Percentiles rank a stretch among this genome's conserved stretches.
Conservation (phyloP, 352 stramenopile genomes). For the Globisporangium alternatum region DNA sequence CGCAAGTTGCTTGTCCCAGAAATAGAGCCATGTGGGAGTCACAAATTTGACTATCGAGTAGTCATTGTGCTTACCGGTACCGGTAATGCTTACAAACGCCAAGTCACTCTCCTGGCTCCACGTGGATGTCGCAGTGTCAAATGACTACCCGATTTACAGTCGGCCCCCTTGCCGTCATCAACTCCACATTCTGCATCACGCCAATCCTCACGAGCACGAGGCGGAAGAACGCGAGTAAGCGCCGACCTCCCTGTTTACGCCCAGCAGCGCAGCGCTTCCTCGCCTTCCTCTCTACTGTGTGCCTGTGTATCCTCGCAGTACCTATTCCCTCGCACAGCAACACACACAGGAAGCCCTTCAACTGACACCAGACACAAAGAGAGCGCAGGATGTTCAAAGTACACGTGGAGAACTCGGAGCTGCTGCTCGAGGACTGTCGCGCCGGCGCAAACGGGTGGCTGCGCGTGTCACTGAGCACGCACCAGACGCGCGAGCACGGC, state of each 20-base stretch:
- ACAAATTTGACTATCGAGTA: neutral
- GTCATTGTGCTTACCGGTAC: no score
- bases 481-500: constrained; percentile 6
- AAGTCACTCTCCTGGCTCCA: no score
- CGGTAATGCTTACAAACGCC: no score
- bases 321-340: neutral
- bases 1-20: neutral
- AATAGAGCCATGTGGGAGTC: neutral
- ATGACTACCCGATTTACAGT: neutral
- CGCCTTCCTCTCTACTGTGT: neutral
- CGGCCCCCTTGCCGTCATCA: neutral
- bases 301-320: neutral
- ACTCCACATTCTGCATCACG: neutral
- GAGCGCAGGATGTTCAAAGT: constrained; percentile 68
- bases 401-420: constrained; percentile 58
- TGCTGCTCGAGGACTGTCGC: constrained; percentile 82
- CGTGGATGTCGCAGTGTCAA: neutral
- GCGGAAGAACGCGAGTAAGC: neutral
- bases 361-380: neutral
- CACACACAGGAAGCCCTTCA: neutral
- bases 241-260: constrained; percentile 3
- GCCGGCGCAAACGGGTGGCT: constrained; percentile 62
- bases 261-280: neutral
- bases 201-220: neutral
- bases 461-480: constrained; percentile 27